Evolutionary conservation across 2,329 filamentous ascomycete species (phyloP), one percentile per base, ranked within the genome.

Genomic region (Curvularia lunata): DNA sequence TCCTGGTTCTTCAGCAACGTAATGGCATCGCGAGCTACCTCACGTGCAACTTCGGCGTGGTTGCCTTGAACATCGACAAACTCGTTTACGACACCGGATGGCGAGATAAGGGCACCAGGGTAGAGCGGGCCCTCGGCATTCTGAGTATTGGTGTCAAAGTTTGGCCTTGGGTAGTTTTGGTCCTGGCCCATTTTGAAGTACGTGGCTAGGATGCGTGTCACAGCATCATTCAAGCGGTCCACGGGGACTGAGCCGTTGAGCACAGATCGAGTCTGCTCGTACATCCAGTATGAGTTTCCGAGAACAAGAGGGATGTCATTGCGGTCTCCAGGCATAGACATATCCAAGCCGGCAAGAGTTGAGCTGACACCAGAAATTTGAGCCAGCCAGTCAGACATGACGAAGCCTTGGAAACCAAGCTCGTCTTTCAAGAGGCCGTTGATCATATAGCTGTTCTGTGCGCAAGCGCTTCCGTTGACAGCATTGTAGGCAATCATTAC

Each of bases 351-450:
- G 16, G 92, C 89, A 7, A 97, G 79, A 6, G 92, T 89, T 58
- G 87, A 90, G 13, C 84, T 85, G 0, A 97, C 91, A 5, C 93
- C 93, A 8, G 89, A 89, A 61, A 91, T 86, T 71, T 96, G 92
- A 0, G 91, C 91, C 2, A 95, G 81, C 92, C 92, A 96, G 74
- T 97, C 93, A 1, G 87, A 89, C 83, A 95, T 91, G n/a, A 58
- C 52, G 9, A 58, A 58, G 23, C 56, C 92, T 73, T 95, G 90
- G 70, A 96, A 96, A 8, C 91, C 91, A 4, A 95, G 82, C 73
- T 96, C 91, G 58, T 94, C 91, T 70, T 96, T 96, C 46, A 96
- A 78, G n/a, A 96, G 82, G 0, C 88, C 88, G 68, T 95, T 96
- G 61, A 96, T 83, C 2, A 95, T 79, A 71, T 94, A 91, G 64